A percentile compares a stretch with the other conserved stretches of the same genome.
Conservation (phyloP, 78 protist genomes). For the Thecamonas trahens region DNA sequence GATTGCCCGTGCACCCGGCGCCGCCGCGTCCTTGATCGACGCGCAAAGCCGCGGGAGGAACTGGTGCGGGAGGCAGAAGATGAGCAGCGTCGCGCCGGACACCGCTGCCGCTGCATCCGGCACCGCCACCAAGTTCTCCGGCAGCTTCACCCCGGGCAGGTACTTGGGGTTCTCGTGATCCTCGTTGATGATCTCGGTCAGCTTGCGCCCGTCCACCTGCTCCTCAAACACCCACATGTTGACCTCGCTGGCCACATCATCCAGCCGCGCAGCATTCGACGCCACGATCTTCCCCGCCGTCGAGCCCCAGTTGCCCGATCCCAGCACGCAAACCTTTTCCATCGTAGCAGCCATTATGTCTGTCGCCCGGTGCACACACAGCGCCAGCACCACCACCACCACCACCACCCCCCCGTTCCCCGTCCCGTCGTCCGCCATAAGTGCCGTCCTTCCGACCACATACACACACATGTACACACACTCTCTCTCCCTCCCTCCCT, state of each 20-base stretch:
- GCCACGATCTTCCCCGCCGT: background rate
- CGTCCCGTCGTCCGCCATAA: too few relatives aligned
- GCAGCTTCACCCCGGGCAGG: conserved; percentile 47
- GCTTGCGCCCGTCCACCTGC: conserved; percentile 38
- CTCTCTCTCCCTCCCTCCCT: too few relatives aligned
- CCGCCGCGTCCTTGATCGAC: conserved; percentile 17
- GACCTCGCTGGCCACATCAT: background rate
- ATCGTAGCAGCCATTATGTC: too few relatives aligned
- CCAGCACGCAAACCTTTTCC: conserved; percentile 13
- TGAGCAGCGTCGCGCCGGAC: conserved; percentile 35
- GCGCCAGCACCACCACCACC: too few relatives aligned
- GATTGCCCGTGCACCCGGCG: conserved; percentile 25
- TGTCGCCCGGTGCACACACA: too few relatives aligned
- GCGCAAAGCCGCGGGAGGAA: conserved; percentile 10
- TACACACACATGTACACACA: too few relatives aligned
- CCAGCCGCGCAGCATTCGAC: background rate
- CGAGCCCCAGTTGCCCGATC: conserved; percentile 40
- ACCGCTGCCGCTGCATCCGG: conserved; percentile 29
- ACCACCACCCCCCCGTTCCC: too few relatives aligned
- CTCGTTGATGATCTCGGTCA: conserved; percentile 47
- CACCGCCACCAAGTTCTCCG: conserved; percentile 35
- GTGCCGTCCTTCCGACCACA: too few relatives aligned
- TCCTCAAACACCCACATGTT: conserved; percentile 64
- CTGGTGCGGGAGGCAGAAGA: conserved; percentile 54
- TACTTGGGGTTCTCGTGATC: conserved; percentile 55